Percentiles rank a stretch among this genome's conserved stretches.
phyloP scores from a whole-genome alignment of 2,329 filamentous ascomycete species.

The Cladosporium colombiae region DNA sequence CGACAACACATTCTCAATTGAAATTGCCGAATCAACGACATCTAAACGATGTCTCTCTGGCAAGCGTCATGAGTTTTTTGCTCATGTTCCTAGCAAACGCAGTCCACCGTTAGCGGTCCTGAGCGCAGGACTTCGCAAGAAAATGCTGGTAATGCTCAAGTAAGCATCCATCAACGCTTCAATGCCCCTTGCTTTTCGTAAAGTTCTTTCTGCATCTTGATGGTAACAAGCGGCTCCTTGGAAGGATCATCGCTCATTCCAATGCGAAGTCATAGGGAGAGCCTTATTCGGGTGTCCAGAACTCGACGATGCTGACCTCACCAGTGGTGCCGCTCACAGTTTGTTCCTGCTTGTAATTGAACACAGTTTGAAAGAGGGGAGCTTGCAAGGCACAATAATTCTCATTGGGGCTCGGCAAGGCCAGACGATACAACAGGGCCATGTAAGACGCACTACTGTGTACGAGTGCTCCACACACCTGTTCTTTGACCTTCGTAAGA shows the following conservation, averaged over 20 bases:
- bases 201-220: background rate
- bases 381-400: constrained; percentile 29
- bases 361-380: constrained; percentile 42
- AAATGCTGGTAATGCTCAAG: background rate
- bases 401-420: constrained; percentile 16
- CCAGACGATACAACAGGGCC: constrained; percentile 36
- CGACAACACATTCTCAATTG: too few relatives aligned
- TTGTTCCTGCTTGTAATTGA: constrained; percentile 34
- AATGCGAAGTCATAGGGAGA: background rate
- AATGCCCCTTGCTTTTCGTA: background rate
- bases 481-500: constrained; percentile 25
- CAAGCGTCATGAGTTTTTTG: too few relatives aligned
- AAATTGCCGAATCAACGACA: too few relatives aligned
- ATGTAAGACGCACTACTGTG: constrained; percentile 39
- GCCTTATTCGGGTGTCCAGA: background rate
- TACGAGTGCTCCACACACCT: constrained; percentile 28
- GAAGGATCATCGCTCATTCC: background rate
- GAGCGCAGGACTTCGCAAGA: too few relatives aligned
- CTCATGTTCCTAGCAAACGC: too few relatives aligned
- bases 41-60: too few relatives aligned
- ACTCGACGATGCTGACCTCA: background rate
- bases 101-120: too few relatives aligned
- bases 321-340: background rate
- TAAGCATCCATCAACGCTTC: background rate
- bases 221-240: background rate